These are phyloP conservation scores for Pythium aristosporum DNA, from an alignment of 352 stramenopile species.

Conservation along the genomic window DNA sequence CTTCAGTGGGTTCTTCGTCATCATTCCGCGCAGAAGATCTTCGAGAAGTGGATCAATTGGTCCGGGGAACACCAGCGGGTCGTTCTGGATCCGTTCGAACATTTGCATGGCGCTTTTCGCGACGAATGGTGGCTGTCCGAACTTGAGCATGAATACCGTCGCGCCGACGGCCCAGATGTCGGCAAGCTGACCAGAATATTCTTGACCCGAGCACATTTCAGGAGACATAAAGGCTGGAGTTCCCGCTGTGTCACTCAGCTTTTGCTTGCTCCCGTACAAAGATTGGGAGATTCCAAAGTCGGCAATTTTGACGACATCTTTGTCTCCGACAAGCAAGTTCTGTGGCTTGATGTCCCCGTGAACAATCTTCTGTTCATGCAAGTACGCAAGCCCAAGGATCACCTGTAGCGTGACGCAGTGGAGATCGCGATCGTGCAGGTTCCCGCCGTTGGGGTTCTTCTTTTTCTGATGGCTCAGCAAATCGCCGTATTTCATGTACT, in stretches of 20 bases:
- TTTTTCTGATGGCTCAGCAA: constrained; percentile 76
- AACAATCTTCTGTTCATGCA: constrained; percentile 84
- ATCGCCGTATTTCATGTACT: constrained; percentile 92
- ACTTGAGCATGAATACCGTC: constrained; percentile 89
- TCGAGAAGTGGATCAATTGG: constrained; percentile 52
- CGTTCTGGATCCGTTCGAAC: constrained; percentile 87
- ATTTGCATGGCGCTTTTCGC: constrained; percentile 87
- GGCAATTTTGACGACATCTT: constrained; percentile 90
- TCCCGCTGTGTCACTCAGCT: constrained; percentile 75
- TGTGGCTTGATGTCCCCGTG: constrained; percentile 88
- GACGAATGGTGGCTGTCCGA: constrained; percentile 87
- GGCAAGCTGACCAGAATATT: constrained; percentile 82
- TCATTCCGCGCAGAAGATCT: constrained; percentile 61
- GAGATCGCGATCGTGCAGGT: constrained; percentile 63
- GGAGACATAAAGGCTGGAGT: constrained; percentile 93
- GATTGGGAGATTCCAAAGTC: constrained; percentile 92
- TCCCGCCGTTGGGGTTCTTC: constrained; percentile 47
- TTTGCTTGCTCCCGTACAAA: constrained; percentile 77
- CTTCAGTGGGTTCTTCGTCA: constrained; percentile 58
- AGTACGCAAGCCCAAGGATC: constrained; percentile 86
- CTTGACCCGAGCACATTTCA: constrained; percentile 88
- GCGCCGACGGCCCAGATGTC: constrained; percentile 92
- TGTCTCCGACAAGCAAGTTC: constrained; percentile 85
- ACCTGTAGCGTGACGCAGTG: constrained; percentile 76
- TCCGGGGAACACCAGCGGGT: constrained; percentile 60